Evolutionary conservation across 495 filamentous ascomycete species (phyloP), one percentile per base, ranked within the genome.

Genomic region (Xylaria acuta): DNA sequence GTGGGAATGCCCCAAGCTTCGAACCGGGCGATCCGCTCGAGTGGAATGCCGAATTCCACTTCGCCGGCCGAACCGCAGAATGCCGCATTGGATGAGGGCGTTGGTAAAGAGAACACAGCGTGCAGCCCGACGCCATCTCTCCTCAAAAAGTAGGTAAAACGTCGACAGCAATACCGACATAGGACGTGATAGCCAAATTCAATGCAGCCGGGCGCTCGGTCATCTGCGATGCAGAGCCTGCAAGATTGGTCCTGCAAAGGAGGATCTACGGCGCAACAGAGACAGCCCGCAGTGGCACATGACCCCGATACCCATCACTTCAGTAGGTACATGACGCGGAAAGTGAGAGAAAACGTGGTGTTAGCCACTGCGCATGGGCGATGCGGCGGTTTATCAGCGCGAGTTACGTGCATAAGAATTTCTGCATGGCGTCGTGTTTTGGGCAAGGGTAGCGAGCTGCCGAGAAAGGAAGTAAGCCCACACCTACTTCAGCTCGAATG

Each of bases 221-320:
- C 63, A 53, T 66, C 65, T 67, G 49, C 65, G 30, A 41, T 56
- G 34, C 47, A 14, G 65, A 67, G 5, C 34, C 43, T 67, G 49
- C 65, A 67, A 41, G 65, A 30, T 67, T 40, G 65, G 56, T 67
- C 65, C 65, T 67, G 49, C 65, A 67, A 54, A 56, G 47, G 47
- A n/a, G 30, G 65, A 67, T 67, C 65, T 56, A 67, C 65, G 43
- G 63, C 41, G 34, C 49, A 43, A 36, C 22, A 40, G 47, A 22
- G 3, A 56, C 49, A 18, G 38, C 38, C 60, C 40, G 40, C 32
- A n/a, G 32, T 45, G 41, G 27, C 34, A 67, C 65, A 67, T 67
- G 65, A 67, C 49, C 34, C 16, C 47, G 4, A 49, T 38, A 18
- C 64, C 45, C 43, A 38, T 32, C 9, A 12, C 0, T 41, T 20